A percentile compares a stretch with the other conserved stretches of the same genome.
Conservation (phyloP, 2,329 filamentous ascomycete genomes). For the Trichophyton schoenleinii region DNA sequence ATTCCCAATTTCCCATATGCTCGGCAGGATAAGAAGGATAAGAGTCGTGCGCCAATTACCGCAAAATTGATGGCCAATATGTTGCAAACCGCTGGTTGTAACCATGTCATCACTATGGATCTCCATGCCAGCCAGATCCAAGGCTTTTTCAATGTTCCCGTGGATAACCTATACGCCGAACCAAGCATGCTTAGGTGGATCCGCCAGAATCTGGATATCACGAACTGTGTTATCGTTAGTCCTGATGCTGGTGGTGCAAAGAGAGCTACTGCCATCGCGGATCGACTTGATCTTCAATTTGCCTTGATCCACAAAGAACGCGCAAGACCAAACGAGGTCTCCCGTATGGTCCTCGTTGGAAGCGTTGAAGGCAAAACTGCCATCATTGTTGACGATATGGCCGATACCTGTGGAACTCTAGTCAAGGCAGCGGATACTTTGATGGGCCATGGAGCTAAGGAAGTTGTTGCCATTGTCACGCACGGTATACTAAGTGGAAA, state of each 20-base stretch:
- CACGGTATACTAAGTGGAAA: slow-evolving; percentile 84
- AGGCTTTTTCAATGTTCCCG: slow-evolving; percentile 82
- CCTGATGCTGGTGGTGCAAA: slow-evolving; percentile 93
- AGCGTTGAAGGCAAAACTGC: slow-evolving; percentile 83
- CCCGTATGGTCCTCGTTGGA: slow-evolving; percentile 89
- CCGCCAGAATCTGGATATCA: slow-evolving; percentile 64
- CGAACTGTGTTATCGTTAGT: slow-evolving; percentile 85
- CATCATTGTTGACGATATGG: slow-evolving; percentile 97
- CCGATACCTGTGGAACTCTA: slow-evolving; percentile 82
- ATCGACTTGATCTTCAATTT: slow-evolving; percentile 79
- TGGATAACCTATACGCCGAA: slow-evolving; percentile 81
- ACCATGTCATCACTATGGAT: slow-evolving; percentile 92
- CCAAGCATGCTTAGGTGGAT: slow-evolving; percentile 89
- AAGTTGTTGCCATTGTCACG: slow-evolving; percentile 90
- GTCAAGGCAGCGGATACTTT: slow-evolving; percentile 83
- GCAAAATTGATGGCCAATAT: slow-evolving; percentile 95
- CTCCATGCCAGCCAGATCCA: slow-evolving; percentile 88
- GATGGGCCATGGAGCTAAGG: slow-evolving; percentile 70
- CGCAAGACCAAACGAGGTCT: slow-evolving; percentile 79
- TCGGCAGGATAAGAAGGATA: slow-evolving; percentile 95
- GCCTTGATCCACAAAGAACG: slow-evolving; percentile 96
- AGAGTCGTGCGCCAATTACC: slow-evolving; percentile 88
- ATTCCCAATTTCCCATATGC: slow-evolving; percentile 96
- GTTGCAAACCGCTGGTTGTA: slow-evolving; percentile 87
- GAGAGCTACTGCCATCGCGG: slow-evolving; percentile 84